Evolutionary conservation across 2,329 filamentous ascomycete genomes (phyloP).

Genomic region (Pseudopyrenochaeta lycopersici): DNA sequence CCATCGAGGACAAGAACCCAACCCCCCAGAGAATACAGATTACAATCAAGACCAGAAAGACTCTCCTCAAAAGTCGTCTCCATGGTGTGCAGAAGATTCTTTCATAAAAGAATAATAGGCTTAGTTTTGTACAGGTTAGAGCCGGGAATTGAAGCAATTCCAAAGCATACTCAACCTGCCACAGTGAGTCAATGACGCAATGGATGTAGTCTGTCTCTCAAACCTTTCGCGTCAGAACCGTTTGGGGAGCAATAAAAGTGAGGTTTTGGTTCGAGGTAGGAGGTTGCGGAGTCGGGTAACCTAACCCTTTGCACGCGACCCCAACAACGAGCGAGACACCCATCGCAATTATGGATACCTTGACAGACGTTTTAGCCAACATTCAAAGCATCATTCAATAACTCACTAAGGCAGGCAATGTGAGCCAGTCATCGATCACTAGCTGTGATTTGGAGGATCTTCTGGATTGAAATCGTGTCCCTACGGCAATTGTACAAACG

Average conservation of each 20-base stretch:
- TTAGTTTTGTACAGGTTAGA: constrained; percentile 4
- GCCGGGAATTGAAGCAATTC: not conserved
- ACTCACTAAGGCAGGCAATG: not conserved
- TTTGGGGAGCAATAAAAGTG: not conserved
- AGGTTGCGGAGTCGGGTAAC: not conserved
- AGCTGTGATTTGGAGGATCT: not conserved
- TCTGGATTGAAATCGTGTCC: not conserved
- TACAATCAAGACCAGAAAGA: not conserved
- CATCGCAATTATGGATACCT: not conserved
- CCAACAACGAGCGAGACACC: not conserved
- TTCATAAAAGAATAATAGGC: constrained; percentile 10
- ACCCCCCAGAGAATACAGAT: constrained; percentile 9
- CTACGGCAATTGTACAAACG: not conserved
- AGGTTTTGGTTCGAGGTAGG: not conserved
- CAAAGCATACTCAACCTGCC: not conserved
- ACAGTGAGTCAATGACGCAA: not conserved
- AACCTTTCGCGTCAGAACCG: not conserved
- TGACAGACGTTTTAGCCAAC: not conserved
- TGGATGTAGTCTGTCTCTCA: not conserved
- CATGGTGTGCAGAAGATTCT: constrained; percentile 4
- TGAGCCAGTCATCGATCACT: not conserved
- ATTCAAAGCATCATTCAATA: not conserved
- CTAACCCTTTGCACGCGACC: not conserved
- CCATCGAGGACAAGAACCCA: constrained; percentile 6
- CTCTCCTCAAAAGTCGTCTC: not conserved